A percentile compares a stretch with the other conserved stretches of the same genome.
Conservation (phyloP, 495 filamentous ascomycete species). For the Hypoxylon fuscum region DNA sequence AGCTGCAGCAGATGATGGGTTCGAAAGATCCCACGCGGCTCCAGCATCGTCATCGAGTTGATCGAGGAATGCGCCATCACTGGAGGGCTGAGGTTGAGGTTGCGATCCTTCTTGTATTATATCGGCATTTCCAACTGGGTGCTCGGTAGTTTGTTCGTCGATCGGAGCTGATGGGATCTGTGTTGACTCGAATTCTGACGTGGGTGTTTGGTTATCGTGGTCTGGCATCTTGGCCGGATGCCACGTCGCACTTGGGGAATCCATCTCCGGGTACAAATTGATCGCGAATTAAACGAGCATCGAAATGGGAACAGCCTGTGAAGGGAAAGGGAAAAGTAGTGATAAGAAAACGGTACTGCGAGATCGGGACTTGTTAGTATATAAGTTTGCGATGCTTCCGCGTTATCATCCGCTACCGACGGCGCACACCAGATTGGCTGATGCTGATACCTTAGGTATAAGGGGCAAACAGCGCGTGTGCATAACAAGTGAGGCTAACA, state of each 20-base stretch:
- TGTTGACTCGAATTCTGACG: slow-evolving; percentile 17
- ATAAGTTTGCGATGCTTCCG: slow-evolving; percentile 4
- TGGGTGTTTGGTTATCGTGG: slow-evolving; percentile 30
- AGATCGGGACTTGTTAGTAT: slow-evolving; percentile 29
- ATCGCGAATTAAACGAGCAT: slow-evolving; percentile 44
- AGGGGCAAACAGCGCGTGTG: slow-evolving; percentile 30
- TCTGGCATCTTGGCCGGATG: slow-evolving; percentile 66
- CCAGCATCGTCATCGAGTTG: slow-evolving; percentile 40
- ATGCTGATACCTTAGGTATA: slow-evolving; percentile 7
- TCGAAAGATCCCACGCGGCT: slow-evolving; percentile 40
- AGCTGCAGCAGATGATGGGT: slow-evolving; percentile 17
- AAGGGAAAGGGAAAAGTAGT: slow-evolving; percentile 33
- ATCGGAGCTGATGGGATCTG: slow-evolving; percentile 5
- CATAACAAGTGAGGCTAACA: slow-evolving; percentile 1
- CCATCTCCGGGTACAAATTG: slow-evolving; percentile 48
- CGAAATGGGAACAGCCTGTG: slow-evolving; percentile 37
- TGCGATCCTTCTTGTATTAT: slow-evolving; percentile 41
- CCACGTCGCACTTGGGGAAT: slow-evolving; percentile 58
- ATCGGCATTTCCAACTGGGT: slow-evolving; percentile 33
- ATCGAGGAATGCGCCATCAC: slow-evolving; percentile 39
- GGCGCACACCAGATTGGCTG: slow-evolving; percentile 29
- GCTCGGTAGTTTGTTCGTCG: slow-evolving; percentile 23
- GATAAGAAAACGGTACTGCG: slow-evolving; percentile 46
- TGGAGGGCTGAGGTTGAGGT: slow-evolving; percentile 26
- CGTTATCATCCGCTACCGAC: slow-evolving; percentile 10